Evolutionary conservation across 192 early-diverging fungal genomes (phyloP).

Genomic region (Coemansia sp.): DNA sequence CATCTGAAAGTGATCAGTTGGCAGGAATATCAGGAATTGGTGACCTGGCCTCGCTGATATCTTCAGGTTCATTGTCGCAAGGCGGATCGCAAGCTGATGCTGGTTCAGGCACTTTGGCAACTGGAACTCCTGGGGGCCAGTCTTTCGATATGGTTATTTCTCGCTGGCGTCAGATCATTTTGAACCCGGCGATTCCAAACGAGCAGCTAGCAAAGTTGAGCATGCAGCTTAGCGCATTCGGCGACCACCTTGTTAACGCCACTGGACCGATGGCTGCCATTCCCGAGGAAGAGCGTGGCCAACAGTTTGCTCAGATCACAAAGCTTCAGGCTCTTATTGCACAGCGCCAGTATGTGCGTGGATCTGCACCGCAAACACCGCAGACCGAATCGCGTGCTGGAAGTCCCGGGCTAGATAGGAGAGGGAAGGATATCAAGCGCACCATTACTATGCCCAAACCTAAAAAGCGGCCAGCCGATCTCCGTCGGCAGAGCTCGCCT

Average conservation of each 20-base stretch:
- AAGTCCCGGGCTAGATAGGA: slow-evolving; percentile 28
- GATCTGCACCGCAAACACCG: slow-evolving; percentile 2
- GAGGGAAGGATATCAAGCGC: slow-evolving; percentile 22
- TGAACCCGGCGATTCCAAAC: slow-evolving; percentile 29
- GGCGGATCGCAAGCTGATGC: background rate
- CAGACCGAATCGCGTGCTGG: slow-evolving; percentile 32
- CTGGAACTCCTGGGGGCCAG: background rate
- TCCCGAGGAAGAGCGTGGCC: slow-evolving; percentile 31
- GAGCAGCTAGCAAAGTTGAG: slow-evolving; percentile 45
- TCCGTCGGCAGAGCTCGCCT: slow-evolving; percentile 31
- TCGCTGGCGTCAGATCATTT: slow-evolving; percentile 51
- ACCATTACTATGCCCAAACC: slow-evolving; percentile 1
- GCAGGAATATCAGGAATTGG: background rate
- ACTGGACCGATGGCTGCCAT: slow-evolving; percentile 18
- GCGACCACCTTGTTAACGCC: slow-evolving; percentile 19
- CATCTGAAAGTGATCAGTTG: slow-evolving; percentile 1
- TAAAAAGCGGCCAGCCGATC: slow-evolving; percentile 35
- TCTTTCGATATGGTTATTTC: slow-evolving; percentile 24
- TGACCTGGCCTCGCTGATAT: slow-evolving; percentile 5
- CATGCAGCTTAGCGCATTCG: slow-evolving; percentile 50
- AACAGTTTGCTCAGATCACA: slow-evolving; percentile 43
- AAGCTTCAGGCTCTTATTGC: slow-evolving; percentile 49
- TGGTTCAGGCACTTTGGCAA: background rate
- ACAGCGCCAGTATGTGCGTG: slow-evolving; percentile 38
- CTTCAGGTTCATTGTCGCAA: background rate